phyloP scores from a whole-genome alignment of 371 early-diverging fungal genomes.

The Syncephalis fuscata region DNA sequence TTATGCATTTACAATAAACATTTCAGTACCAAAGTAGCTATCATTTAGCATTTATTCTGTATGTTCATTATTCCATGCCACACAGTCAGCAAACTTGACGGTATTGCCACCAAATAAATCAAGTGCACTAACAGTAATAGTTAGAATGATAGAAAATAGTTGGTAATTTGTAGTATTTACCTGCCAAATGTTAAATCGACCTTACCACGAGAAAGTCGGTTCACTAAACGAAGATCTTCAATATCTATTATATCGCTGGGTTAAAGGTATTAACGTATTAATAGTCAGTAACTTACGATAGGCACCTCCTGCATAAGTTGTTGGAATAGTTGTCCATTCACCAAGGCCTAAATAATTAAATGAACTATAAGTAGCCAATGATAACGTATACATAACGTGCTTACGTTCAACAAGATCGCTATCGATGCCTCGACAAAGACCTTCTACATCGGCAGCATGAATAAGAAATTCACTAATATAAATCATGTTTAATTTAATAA shows the following conservation, averaged over 20 bases:
- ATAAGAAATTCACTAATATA: conserved; percentile 72
- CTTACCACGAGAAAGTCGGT: conserved; percentile 57
- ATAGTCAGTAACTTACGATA: no score
- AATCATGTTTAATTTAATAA: neutral
- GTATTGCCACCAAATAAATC: conserved; percentile 92
- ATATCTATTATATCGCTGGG: conserved; percentile 22
- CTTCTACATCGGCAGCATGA: conserved; percentile 97
- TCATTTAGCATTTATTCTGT: no score
- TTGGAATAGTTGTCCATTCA: conserved; percentile 77
- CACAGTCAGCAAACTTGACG: conserved; percentile 69
- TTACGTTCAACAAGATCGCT: conserved; percentile 56
- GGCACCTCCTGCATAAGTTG: conserved; percentile 94
- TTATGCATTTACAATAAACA: no score
- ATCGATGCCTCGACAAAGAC: conserved; percentile 88
- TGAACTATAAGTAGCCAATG: neutral
- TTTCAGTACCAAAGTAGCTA: no score
- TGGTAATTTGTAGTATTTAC: conserved; percentile 12
- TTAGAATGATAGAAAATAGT: neutral
- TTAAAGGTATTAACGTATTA: conserved; percentile 10
- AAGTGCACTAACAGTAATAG: conserved; percentile 43
- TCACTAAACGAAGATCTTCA: conserved; percentile 65
- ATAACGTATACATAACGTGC: conserved; percentile 8
- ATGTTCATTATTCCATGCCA: conserved; percentile 25
- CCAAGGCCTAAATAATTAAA: conserved; percentile 31
- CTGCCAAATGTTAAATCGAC: conserved; percentile 91